phyloP scores from a whole-genome alignment of 331 rosid species.

The Dryas integrifolia region DNA sequence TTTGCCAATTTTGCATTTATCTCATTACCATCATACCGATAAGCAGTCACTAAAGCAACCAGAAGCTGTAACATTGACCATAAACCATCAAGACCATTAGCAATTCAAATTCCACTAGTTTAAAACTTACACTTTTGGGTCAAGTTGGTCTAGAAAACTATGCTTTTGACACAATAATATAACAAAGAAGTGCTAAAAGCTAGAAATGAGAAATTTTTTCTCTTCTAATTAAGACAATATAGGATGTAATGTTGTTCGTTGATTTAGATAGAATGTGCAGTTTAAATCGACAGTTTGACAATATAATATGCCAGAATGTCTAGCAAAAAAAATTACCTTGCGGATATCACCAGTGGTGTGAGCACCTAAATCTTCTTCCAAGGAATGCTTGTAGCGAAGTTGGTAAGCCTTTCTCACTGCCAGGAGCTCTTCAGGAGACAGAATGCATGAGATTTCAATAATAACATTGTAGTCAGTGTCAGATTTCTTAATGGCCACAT shows the following conservation, averaged over 20 bases:
- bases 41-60: conserved; percentile 70
- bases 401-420: conserved; percentile 67
- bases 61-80: conserved; percentile 48
- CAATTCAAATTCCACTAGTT: neutral
- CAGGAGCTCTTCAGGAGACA: conserved; percentile 65
- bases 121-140: too few species aligned
- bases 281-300: too few species aligned
- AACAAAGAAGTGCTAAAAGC: too few species aligned
- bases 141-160: too few species aligned
- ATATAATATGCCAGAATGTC: neutral
- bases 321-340: conserved; percentile 41
- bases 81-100: conserved; percentile 10
- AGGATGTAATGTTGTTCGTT: neutral
- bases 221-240: too few species aligned
- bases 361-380: conserved; percentile 79
- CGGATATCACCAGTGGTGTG: conserved; percentile 59
- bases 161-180: neutral
- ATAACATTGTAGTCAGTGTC: conserved; percentile 43
- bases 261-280: neutral
- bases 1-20: conserved; percentile 52
- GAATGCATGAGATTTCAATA: conserved; percentile 61
- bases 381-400: conserved; percentile 51
- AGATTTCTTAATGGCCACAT: conserved; percentile 49
- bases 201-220: too few species aligned
- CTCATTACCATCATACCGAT: conserved; percentile 63